Evolutionary conservation across 345 rosid genomes (phyloP), one percentile per base, ranked within the genome.

Genomic region (Rhodomyrtus tomentosa): DNA sequence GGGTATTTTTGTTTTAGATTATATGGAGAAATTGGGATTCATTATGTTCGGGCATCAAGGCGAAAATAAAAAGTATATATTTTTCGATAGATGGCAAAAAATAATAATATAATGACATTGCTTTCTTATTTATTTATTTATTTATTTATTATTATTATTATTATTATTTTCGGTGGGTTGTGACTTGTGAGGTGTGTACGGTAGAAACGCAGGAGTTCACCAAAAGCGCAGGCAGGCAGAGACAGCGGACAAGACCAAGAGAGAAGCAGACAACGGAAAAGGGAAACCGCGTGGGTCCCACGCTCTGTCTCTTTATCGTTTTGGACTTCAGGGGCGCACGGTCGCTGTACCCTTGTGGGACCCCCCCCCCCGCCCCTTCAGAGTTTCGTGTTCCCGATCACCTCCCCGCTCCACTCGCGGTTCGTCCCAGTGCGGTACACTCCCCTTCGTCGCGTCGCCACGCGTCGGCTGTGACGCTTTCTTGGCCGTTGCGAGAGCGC

Each of bases 261-360:
- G 18, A 32, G 42, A 16, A 32, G 22, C 74, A 32, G 76, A 68
- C 76, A 36, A 68, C 5, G 3, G 24, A 18, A 68, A 58, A 36
- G 42, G 45, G 5, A 27, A 83, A 83, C 55, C 84, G 84, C 84
- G 84, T 83, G 84, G 84, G 84, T 38, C 80, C 84, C 79, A n/a
- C 76, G 21, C 76, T 1, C 18, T 12, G 32, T 2, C 72, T 1
- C 20, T 27, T 4, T 6, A 4, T 36, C 79, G 84, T 83, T 50
- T 50, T 50, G 73, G 79, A 56, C 73, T 83, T 83, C 79, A 52
- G 80, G 80, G 48, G 84, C 84, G 42, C 84, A 81, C 82, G 82
- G 82, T 81, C 82, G 83, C 83, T 50, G 83, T 29, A 49, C 36
- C 42, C 24, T 50, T 2, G 13, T 36, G 76, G 76, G 82, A 27